Conservation (phyloP, 345 rosid genomes). For the Dovyalis caffra region DNA sequence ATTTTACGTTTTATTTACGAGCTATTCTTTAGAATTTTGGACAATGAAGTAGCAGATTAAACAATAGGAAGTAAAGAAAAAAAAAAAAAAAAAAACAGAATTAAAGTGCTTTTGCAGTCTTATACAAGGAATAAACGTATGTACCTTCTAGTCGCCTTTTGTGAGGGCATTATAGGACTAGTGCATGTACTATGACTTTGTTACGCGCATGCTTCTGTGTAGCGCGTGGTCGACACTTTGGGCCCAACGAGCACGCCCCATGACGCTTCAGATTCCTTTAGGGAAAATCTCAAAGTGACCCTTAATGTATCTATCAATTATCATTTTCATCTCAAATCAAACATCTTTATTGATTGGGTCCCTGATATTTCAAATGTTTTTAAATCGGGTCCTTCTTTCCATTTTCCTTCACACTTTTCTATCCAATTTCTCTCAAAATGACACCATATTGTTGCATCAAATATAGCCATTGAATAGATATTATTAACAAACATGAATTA, state of each 20-base stretch:
- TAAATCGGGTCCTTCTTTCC: too few species aligned
- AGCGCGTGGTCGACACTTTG: not conserved
- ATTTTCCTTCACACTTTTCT: too few species aligned
- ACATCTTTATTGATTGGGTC: too few species aligned
- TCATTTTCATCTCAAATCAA: too few species aligned
- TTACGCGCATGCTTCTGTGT: not conserved
- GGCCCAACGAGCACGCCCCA: not conserved
- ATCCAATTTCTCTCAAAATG: too few species aligned
- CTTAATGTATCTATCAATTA: too few species aligned
- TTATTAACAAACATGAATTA: too few species aligned
- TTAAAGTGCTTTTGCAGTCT: not conserved
- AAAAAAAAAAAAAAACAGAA: not conserved
- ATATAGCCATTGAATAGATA: too few species aligned
- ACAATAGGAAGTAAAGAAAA: not conserved
- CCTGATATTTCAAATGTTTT: too few species aligned
- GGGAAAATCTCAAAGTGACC: too few species aligned
- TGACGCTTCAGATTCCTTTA: too few species aligned
- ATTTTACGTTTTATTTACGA: not conserved
- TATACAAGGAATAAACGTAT: not conserved
- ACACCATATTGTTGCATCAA: too few species aligned
- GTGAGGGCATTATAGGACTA: not conserved
- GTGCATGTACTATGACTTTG: not conserved
- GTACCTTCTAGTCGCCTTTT: conserved; percentile 9
- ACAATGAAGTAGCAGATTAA: not conserved
- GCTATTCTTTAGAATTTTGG: not conserved